Base-by-base conservation (phyloP, 2,329 filamentous ascomycete species). In the Ambrosiella xylebori region DNA sequence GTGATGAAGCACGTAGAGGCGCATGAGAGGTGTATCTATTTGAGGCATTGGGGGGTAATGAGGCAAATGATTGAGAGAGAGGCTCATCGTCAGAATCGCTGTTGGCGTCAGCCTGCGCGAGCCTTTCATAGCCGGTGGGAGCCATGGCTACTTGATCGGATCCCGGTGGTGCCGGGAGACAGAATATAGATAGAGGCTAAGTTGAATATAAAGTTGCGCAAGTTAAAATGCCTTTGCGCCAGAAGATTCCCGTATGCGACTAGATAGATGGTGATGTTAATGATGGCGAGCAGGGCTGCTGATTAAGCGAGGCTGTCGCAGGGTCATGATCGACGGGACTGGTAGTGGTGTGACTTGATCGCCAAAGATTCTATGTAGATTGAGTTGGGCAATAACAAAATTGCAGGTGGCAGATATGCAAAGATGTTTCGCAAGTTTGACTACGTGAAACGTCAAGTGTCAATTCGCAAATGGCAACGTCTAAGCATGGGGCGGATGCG, bases 71-170 rank as follows among this genome's bases (percentile, higher is more conserved):
- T 54, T 76, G 72, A 63, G 61, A 81, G 71, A 61, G 77, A 74
- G 59, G 83, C 80, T 81, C 75, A 61, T 78, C 74, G 58, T 84
- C 81, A 49, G 80, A 75, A 62, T 87, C 83, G 57, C 83, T 85
- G 59, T 85, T 81, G 64, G 84, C 81, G 66, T 90, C 86, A 64
- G 86, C 86, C 71, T 93, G 87, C 62, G 86, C 84, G 60, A 93
- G 82, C 66, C 85, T 85, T 70, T 88, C 86, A 72, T 93, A 93
- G 70, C 87, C 87, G 63, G 87, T 90, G 68, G 79, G 81, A 65
- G 84, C 77, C 84, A 87, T 27, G 27, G 27, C 27, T 27, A 27
- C 27, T 27, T 3, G 27, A 27, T 27, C 27, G 27, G 27, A 27
- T 27, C 27, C 27, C 27, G 27, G 27, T 27, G 27, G 27, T 27